Conservation (phyloP, 805 yeast genomes). For the Huiozyma naganishii region DNA sequence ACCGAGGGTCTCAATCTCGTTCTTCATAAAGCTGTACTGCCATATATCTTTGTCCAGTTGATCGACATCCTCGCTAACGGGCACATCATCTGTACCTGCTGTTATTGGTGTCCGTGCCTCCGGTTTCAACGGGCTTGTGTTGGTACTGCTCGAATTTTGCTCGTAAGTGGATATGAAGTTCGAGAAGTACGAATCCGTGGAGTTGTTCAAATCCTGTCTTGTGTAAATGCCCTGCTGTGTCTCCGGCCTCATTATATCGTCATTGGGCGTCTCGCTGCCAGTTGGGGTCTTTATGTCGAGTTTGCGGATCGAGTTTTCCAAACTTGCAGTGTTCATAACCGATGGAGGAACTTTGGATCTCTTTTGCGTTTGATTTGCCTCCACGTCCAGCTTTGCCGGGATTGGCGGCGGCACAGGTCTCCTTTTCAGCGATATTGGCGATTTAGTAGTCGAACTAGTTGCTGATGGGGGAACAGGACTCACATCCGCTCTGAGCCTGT, state of each 20-base stretch:
- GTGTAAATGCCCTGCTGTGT: not conserved
- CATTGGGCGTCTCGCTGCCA: not conserved
- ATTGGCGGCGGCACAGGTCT: slow-evolving; percentile 26
- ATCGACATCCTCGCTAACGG: slow-evolving; percentile 32
- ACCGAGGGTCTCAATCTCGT: slow-evolving; percentile 56
- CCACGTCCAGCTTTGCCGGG: slow-evolving; percentile 6
- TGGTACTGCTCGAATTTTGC: slow-evolving; percentile 7
- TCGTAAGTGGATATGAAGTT: slow-evolving; percentile 18
- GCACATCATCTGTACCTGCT: not conserved
- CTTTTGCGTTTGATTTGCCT: not conserved
- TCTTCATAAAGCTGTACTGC: slow-evolving; percentile 41
- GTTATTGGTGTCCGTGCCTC: not conserved
- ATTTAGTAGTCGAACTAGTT: not conserved
- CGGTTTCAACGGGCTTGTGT: slow-evolving; percentile 8
- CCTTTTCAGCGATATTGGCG: slow-evolving; percentile 10
- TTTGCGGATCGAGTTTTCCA: slow-evolving; percentile 2
- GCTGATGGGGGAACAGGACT: not conserved
- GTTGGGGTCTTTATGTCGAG: not conserved
- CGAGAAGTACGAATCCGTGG: slow-evolving; percentile 19
- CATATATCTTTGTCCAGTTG: slow-evolving; percentile 66
- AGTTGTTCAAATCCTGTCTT: slow-evolving; percentile 7
- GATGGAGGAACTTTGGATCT: slow-evolving; percentile 4
- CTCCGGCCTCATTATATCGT: not conserved
- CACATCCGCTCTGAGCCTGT: not conserved
- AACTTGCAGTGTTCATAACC: slow-evolving; percentile 2